Evolutionary conservation across 805 yeast genomes (phyloP).

Genomic region (Ogataea naganishii): DNA sequence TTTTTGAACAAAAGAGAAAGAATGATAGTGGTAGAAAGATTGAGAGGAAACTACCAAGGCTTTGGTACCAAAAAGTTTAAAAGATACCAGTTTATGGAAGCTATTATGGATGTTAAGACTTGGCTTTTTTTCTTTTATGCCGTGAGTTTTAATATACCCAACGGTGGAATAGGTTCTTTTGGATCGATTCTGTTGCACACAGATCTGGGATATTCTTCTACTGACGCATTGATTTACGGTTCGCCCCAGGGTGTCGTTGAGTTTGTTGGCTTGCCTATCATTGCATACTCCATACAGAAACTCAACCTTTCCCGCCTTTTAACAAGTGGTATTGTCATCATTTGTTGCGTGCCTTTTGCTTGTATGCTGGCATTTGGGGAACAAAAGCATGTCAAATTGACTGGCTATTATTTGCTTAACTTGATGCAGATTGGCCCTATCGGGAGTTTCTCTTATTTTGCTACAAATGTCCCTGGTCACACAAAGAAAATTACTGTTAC

Average conservation of each 20-base stretch:
- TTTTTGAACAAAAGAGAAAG: slow-evolving; percentile 31
- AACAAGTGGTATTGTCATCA: slow-evolving; percentile 16
- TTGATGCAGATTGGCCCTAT: slow-evolving; percentile 10
- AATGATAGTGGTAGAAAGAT: slow-evolving; percentile 42
- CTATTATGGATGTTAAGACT: slow-evolving; percentile 39
- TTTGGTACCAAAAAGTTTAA: slow-evolving; percentile 47
- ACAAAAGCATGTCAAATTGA: slow-evolving; percentile 12
- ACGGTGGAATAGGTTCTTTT: slow-evolving; percentile 45
- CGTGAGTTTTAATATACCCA: slow-evolving; percentile 38
- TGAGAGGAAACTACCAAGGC: slow-evolving; percentile 49
- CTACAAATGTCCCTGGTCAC: slow-evolving; percentile 49
- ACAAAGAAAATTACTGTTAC: slow-evolving; percentile 57
- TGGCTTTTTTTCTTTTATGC: slow-evolving; percentile 35
- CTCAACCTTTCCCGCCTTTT: slow-evolving; percentile 21
- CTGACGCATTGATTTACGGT: slow-evolving; percentile 21
- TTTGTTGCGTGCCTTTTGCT: slow-evolving; percentile 14
- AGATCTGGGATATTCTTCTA: slow-evolving; percentile 24
- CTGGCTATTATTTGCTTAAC: slow-evolving; percentile 17
- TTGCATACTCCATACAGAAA: slow-evolving; percentile 12
- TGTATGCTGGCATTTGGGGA: slow-evolving; percentile 23
- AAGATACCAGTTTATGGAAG: slow-evolving; percentile 42
- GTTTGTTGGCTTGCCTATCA: slow-evolving; percentile 18
- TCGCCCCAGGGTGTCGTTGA: slow-evolving; percentile 30
- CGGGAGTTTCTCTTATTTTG: slow-evolving; percentile 14
- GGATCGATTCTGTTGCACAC: slow-evolving; percentile 32